These are phyloP conservation scores for Luzula sylvatica DNA, from an alignment of 176 grass and related monocot genomes.

Conservation along the genomic window DNA sequence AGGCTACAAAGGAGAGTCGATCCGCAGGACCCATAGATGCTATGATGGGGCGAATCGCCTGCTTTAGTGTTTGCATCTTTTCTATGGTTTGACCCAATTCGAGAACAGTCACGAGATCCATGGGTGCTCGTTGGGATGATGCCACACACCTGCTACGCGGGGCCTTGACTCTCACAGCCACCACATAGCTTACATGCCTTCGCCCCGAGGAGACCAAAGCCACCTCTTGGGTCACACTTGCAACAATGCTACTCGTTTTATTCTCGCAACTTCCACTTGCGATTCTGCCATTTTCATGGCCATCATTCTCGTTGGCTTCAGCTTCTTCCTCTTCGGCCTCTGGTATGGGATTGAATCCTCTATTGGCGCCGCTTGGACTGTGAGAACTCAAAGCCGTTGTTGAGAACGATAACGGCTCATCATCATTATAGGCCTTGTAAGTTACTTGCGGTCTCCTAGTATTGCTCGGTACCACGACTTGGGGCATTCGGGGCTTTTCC, in stretches of 20 bases:
- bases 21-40: constrained; percentile 62
- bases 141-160: constrained; percentile 22
- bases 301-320: background rate
- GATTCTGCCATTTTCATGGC: constrained; percentile 4
- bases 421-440: constrained; percentile 73
- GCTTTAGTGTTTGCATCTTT: constrained; percentile 83
- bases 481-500: constrained; percentile 3
- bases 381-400: constrained; percentile 15
- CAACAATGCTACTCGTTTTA: constrained; percentile 20
- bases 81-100: constrained; percentile 63
- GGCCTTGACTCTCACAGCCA: constrained; percentile 74
- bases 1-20: constrained; percentile 76
- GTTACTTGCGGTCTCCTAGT: constrained; percentile 7
- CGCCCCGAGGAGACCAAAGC: constrained; percentile 57
- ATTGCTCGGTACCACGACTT: constrained; percentile 13
- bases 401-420: constrained; percentile 40
- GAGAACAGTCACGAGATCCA: constrained; percentile 89
- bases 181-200: constrained; percentile 64
- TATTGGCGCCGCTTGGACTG: constrained; percentile 4
- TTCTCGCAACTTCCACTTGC: constrained; percentile 7
- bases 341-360: constrained; percentile 76
- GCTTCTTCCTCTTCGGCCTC: constrained; percentile 49
- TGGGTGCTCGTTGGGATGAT: constrained; percentile 28
- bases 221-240: constrained; percentile 43
- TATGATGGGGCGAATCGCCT: constrained; percentile 62